These are phyloP conservation scores for Pseudocercospora pini-densiflorae DNA, from an alignment of 2,329 filamentous ascomycete species.

Conservation along the genomic window DNA sequence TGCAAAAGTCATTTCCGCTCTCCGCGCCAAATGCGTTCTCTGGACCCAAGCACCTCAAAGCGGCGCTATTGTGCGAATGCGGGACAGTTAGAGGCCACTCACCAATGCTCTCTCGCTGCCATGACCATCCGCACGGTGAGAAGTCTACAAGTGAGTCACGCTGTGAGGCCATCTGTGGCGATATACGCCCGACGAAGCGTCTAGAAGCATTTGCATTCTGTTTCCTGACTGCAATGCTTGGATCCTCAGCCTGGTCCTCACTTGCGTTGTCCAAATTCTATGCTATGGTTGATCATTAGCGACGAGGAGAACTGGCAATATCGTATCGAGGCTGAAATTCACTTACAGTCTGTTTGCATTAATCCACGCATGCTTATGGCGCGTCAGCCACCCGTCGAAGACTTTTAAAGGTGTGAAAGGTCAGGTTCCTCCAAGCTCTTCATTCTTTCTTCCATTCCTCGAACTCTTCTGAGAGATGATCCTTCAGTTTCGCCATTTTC, in stretches of 20 bases:
- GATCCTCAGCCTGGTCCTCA: background rate
- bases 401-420: background rate
- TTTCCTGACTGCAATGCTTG: background rate
- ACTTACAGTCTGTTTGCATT: background rate
- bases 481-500: conserved; percentile 73
- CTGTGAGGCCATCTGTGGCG: background rate
- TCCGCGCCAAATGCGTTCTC: background rate
- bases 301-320: background rate
- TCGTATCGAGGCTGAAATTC: background rate
- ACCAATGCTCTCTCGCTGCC: background rate
- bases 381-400: background rate
- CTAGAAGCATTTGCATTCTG: background rate
- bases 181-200: background rate
- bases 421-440: conserved; percentile 4
- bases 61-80: background rate
- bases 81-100: background rate
- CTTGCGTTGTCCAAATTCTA: background rate
- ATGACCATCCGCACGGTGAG: background rate
- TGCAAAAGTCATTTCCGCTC: background rate
- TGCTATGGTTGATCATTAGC: background rate
- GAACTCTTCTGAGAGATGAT: conserved; percentile 76
- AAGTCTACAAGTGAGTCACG: background rate
- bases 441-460: conserved; percentile 72
- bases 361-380: background rate
- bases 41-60: background rate